These are phyloP conservation scores for Leucocoprinus birnbaumii DNA, from an alignment of 768 basidiomycete species.

Conservation along the genomic window DNA sequence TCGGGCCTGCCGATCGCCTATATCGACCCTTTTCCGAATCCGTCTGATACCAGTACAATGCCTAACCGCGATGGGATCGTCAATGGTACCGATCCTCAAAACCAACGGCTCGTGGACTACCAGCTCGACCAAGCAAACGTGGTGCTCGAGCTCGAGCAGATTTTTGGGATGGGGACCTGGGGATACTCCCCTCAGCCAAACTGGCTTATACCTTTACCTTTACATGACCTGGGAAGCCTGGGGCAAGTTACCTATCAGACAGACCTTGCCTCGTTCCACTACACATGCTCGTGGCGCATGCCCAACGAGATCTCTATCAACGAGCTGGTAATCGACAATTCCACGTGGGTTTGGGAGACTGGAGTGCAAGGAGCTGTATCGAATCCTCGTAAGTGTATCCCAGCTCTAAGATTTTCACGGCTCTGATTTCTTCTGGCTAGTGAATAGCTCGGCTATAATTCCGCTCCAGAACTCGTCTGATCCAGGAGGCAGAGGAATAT, in stretches of 20 bases:
- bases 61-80: no score
- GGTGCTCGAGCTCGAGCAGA: neutral
- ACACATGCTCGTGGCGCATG: neutral
- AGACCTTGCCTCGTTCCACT: neutral
- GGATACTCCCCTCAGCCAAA: neutral
- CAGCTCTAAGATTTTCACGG: no score
- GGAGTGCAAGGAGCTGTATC: neutral
- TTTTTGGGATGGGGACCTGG: neutral
- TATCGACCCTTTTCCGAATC: no score
- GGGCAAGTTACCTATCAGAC: neutral
- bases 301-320: neutral
- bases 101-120: no score
- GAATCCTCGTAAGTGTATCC: neutral
- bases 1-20: no score
- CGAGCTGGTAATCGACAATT: neutral
- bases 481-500: no score
- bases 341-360: neutral
- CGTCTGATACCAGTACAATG: no score
- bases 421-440: neutral
- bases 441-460: no score
- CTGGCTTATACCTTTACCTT: constrained; percentile 3
- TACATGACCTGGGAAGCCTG: neutral
- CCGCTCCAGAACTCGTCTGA: no score
- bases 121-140: neutral
- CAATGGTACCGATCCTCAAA: no score